Evolutionary conservation across 352 stramenopile genomes (phyloP), one percentile per base, ranked within the genome.

Genomic region (Globisporangium cystogenes): DNA sequence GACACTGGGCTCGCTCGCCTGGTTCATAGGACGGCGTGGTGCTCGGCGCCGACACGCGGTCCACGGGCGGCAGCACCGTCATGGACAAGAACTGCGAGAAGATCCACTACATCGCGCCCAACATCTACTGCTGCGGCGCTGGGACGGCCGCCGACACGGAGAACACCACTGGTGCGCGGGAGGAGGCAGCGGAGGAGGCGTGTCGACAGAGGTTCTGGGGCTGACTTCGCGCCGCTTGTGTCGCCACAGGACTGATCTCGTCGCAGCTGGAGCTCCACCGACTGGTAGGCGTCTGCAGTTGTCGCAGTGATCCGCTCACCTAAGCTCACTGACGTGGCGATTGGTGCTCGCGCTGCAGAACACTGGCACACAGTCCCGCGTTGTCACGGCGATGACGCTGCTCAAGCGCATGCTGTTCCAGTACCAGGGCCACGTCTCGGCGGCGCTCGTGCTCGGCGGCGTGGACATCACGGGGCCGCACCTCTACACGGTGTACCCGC

Each of bases 81-180:
- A 97, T 97, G 62, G 97, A 99, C 83, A 99, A 99, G 81, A 99
- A 99, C 74, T 99, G 97, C 59, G 93, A 99, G 68, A 99, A 99
- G 80, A 99, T 99, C 65, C 96, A 99, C 70, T 99, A 99, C 85
- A 91, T 99, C 52, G 96, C 96, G 14, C 95, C 95, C 46, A 99
- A 99, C 72, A 99, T 99, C 55, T 99, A 98, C 74, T 99, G 97
- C 75, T 99, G 96, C 56, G 96, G 97, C 40, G 95, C 97, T 7
- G 96, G 97, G 14, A 99, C 96, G 4, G 96, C 96, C 21, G 97
- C 96, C 39, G 97, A 99, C 68, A 99, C 96, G 31, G 96, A 99
- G 70, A 99, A 91, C 66, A 87, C 82, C 43, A 91, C 82, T 11
- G 77, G 70, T 72, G 31, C 11, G 47, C 18, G 14, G 12, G 3